These are phyloP conservation scores for Lentinula raphanica DNA, from an alignment of 768 basidiomycete species.

Conservation along the genomic window DNA sequence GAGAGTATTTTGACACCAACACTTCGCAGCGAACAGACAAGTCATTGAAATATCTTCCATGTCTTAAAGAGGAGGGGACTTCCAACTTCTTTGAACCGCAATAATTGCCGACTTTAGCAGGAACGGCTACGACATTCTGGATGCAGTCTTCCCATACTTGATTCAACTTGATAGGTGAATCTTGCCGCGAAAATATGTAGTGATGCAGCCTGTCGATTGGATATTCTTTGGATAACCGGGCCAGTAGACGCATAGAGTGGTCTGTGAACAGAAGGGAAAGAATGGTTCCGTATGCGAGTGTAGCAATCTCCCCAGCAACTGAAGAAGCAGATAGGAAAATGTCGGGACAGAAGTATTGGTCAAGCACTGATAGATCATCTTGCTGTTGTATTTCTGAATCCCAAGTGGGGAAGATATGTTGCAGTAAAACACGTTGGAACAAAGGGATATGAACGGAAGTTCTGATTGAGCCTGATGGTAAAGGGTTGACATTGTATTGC, in stretches of 20 bases:
- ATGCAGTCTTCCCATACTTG: conserved; percentile 76
- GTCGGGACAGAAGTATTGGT: conserved; percentile 75
- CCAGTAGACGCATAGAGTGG: conserved; percentile 49
- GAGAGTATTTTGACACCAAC: conserved; percentile 31
- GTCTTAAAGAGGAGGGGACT: conserved; percentile 47
- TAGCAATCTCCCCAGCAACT: conserved; percentile 47
- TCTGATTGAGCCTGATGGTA: conserved; percentile 26
- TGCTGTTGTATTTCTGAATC: conserved; percentile 47
- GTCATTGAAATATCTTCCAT: conserved; percentile 50
- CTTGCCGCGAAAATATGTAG: conserved; percentile 34
- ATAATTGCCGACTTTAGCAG: conserved; percentile 76
- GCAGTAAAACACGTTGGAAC: conserved; percentile 63
- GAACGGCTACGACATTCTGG: conserved; percentile 56
- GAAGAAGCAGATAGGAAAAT: conserved; percentile 45
- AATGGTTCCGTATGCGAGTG: conserved; percentile 63
- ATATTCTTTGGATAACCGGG: conserved; percentile 53
- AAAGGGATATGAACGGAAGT: conserved; percentile 39
- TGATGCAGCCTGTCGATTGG: conserved; percentile 63
- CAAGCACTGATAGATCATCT: conserved; percentile 37
- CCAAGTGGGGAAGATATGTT: conserved; percentile 69
- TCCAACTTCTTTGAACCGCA: conserved; percentile 33
- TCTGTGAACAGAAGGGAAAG: conserved; percentile 42
- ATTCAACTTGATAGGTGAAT: conserved; percentile 22
- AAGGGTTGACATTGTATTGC: conserved; percentile 35
- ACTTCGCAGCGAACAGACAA: conserved; percentile 49